Percentiles rank a stretch among this genome's conserved stretches.
phyloP scores from a whole-genome alignment of 371 early-diverging fungal species.

The Mortierella sp. region DNA sequence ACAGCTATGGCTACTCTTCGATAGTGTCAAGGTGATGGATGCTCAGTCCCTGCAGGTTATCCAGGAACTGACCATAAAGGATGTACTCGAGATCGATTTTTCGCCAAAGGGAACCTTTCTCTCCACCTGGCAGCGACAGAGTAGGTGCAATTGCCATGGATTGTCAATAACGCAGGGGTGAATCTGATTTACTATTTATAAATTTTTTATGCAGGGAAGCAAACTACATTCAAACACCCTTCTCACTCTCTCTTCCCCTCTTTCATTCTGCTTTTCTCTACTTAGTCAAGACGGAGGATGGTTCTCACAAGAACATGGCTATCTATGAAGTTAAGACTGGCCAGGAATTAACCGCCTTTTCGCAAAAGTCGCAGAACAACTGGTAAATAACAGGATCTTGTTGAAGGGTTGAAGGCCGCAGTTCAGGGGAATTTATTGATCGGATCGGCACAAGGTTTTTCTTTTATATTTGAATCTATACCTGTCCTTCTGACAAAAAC shows the following conservation, averaged over 20 bases:
- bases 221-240: too few relatives aligned
- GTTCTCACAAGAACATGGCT: conserved; percentile 79
- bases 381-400: conserved; percentile 56
- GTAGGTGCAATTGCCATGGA: conserved; percentile 59
- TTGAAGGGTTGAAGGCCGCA: conserved; percentile 13
- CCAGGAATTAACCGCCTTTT: conserved; percentile 75
- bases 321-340: conserved; percentile 86
- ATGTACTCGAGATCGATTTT: conserved; percentile 87
- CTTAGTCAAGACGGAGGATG: conserved; percentile 77
- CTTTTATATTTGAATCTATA: neutral
- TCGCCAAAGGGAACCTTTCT: conserved; percentile 92
- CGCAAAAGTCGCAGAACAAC: conserved; percentile 82
- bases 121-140: conserved; percentile 88
- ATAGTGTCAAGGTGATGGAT: conserved; percentile 80
- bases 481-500: neutral
- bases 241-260: neutral
- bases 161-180: neutral
- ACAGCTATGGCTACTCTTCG: too few relatives aligned
- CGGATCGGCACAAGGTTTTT: too few relatives aligned
- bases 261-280: neutral
- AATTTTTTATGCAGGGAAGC: neutral
- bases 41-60: conserved; percentile 69
- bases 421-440: conserved; percentile 21
- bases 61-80: conserved; percentile 73
- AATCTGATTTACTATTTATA: neutral